Evolutionary conservation across 2,329 filamentous ascomycete species (phyloP).

Genomic region (Magnaporthales sp.): DNA sequence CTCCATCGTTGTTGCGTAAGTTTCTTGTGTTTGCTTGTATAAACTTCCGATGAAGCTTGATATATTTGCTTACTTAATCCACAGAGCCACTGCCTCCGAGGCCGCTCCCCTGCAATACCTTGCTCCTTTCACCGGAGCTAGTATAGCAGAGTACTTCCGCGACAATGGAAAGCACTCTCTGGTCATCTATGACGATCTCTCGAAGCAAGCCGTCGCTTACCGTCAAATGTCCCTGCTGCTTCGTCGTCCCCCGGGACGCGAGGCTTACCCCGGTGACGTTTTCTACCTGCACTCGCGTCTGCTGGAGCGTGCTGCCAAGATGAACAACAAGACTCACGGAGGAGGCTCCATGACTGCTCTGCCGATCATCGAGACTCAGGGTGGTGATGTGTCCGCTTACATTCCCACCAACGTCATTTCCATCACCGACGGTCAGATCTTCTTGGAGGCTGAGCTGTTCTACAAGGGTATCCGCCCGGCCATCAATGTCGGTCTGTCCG

Average conservation of each 20-base stretch:
- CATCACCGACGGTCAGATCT: slow-evolving; percentile 99
- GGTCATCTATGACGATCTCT: slow-evolving; percentile 89
- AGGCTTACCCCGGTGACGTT: slow-evolving; percentile 98
- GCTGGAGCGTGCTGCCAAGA: slow-evolving; percentile 98
- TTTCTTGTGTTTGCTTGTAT: too few relatives aligned
- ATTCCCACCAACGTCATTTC: slow-evolving; percentile 99
- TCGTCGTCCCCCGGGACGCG: slow-evolving; percentile 95
- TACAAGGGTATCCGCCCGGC: slow-evolving; percentile 99
- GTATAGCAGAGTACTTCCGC: slow-evolving; percentile 56
- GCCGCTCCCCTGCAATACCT: slow-evolving; percentile 91
- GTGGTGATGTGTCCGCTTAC: slow-evolving; percentile 99
- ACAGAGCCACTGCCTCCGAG: slow-evolving; percentile 96
- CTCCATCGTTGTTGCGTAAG: slow-evolving; percentile 77
- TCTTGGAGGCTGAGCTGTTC: slow-evolving; percentile 98
- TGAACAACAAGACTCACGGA: slow-evolving; percentile 81
- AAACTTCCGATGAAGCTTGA: too few relatives aligned
- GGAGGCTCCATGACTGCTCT: slow-evolving; percentile 96
- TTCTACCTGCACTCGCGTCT: slow-evolving; percentile 99
- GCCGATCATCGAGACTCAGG: slow-evolving; percentile 98
- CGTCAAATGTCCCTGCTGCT: slow-evolving; percentile 98
- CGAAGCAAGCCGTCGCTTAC: slow-evolving; percentile 96
- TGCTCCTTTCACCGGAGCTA: slow-evolving; percentile 81
- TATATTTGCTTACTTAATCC: too few relatives aligned
- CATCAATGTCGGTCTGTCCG: slow-evolving; percentile 99
- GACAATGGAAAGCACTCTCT: slow-evolving; percentile 84